A percentile compares a stretch with the other conserved stretches of the same genome.
Conservation (phyloP, 345 rosid genomes). For the Viola odorata region DNA sequence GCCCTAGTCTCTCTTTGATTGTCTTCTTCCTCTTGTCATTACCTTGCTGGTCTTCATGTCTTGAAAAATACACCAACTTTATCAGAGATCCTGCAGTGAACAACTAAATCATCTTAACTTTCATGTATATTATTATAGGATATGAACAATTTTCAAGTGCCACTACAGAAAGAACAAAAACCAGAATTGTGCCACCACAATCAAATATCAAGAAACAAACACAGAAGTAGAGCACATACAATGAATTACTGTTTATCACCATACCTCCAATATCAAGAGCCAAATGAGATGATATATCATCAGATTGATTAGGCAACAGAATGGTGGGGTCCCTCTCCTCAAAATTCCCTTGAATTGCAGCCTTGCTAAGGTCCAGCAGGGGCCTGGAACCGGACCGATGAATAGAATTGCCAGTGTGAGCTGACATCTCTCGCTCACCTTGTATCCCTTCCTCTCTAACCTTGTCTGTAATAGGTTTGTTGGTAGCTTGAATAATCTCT, state of each 20-base stretch:
- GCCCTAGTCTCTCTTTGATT: constrained; percentile 66
- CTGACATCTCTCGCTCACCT: constrained; percentile 67
- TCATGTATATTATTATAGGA: background rate
- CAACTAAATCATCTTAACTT: constrained; percentile 1
- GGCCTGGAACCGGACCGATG: constrained; percentile 94
- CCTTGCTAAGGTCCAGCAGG: constrained; percentile 92
- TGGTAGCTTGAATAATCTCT: constrained; percentile 10
- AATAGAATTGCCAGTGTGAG: constrained; percentile 50
- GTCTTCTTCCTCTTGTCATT: constrained; percentile 67
- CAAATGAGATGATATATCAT: constrained; percentile 92
- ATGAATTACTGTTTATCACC: background rate
- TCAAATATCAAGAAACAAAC: background rate
- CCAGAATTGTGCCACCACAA: background rate
- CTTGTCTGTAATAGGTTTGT: constrained; percentile 17
- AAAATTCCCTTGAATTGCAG: constrained; percentile 86
- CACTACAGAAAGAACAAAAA: background rate
- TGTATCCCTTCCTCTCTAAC: constrained; percentile 28
- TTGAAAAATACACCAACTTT: constrained; percentile 91
- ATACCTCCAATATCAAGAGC: constrained; percentile 97
- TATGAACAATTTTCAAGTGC: background rate
- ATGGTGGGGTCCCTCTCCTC: constrained; percentile 95
- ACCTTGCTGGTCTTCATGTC: constrained; percentile 70
- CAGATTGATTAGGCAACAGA: constrained; percentile 93
- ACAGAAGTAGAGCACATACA: background rate
- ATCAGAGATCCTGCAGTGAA: constrained; percentile 79